These are phyloP conservation scores for Cucurbita pepo DNA, from an alignment of 306 rosid genomes.

Conservation along the genomic window DNA sequence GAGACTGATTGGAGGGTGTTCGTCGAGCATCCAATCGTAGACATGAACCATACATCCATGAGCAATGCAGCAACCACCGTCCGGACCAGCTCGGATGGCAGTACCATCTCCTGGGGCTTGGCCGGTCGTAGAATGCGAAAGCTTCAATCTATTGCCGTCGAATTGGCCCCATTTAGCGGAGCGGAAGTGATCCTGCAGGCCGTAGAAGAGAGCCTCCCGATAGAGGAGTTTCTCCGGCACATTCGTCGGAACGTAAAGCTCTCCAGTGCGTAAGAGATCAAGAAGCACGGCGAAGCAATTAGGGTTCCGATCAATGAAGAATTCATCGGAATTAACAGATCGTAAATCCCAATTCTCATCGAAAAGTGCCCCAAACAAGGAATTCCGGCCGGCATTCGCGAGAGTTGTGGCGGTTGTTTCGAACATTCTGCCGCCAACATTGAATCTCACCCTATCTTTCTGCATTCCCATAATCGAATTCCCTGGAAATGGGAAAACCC, in stretches of 20 bases:
- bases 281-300: constrained; percentile 74
- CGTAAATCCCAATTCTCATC: constrained; percentile 63
- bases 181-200: constrained; percentile 68
- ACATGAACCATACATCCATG: constrained; percentile 88
- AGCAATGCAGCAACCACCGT: constrained; percentile 86
- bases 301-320: constrained; percentile 80
- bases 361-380: constrained; percentile 76
- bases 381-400: constrained; percentile 79
- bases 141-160: constrained; percentile 57
- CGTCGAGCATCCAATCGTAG: constrained; percentile 85
- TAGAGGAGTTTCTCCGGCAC: constrained; percentile 59
- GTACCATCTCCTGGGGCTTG: constrained; percentile 95
- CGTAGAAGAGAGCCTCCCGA: constrained; percentile 70
- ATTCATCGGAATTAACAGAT: constrained; percentile 14
- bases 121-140: constrained; percentile 37
- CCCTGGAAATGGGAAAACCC: constrained; percentile 20
- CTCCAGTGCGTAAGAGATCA: constrained; percentile 69
- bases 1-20: constrained; percentile 56
- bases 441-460: constrained; percentile 61
- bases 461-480: constrained; percentile 41
- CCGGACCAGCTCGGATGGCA: constrained; percentile 80
- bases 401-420: constrained; percentile 84
- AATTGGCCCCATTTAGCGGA: constrained; percentile 70
- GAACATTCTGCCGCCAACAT: constrained; percentile 81
- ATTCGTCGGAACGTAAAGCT: constrained; percentile 34